Percentiles rank a stretch among this genome's conserved stretches.
phyloP scores from a whole-genome alignment of 306 rosid species.

The Cyamopsis tetragonoloba region DNA sequence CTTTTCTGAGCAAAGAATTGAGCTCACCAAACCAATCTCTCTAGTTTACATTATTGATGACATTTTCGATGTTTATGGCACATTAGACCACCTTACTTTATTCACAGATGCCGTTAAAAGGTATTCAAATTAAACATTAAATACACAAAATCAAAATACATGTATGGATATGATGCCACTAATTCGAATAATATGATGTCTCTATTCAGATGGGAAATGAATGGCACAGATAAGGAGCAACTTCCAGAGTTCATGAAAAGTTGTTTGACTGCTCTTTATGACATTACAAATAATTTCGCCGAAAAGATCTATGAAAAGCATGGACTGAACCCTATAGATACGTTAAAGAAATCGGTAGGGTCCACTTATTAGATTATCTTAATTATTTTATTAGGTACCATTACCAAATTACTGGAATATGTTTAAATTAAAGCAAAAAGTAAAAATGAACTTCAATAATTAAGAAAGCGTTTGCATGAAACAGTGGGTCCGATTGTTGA shows the following conservation, averaged over 20 bases:
- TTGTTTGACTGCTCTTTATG: conserved; percentile 15
- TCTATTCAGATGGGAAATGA: conserved; percentile 29
- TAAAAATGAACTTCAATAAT: too few species aligned
- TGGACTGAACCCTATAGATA: conserved; percentile 24
- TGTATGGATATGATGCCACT: neutral
- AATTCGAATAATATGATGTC: neutral
- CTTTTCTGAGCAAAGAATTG: conserved; percentile 47
- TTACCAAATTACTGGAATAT: too few species aligned
- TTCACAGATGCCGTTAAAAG: conserved; percentile 44
- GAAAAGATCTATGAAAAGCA: conserved; percentile 14
- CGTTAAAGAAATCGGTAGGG: conserved; percentile 24
- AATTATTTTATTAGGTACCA: too few species aligned
- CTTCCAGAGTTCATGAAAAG: conserved; percentile 23
- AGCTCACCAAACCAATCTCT: conserved; percentile 54
- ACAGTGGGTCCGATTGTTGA: conserved; percentile 48
- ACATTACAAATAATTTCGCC: conserved; percentile 22
- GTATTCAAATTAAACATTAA: neutral
- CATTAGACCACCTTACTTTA: conserved; percentile 38
- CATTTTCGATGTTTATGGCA: conserved; percentile 49
- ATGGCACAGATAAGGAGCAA: conserved; percentile 22
- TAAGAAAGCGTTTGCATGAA: neutral
- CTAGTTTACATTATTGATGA: conserved; percentile 58
- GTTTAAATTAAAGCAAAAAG: too few species aligned
- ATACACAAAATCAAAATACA: neutral
- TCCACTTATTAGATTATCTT: neutral